Evolutionary conservation across 73 alveolate species (phyloP).

Genomic region (Breviolum minutum): DNA sequence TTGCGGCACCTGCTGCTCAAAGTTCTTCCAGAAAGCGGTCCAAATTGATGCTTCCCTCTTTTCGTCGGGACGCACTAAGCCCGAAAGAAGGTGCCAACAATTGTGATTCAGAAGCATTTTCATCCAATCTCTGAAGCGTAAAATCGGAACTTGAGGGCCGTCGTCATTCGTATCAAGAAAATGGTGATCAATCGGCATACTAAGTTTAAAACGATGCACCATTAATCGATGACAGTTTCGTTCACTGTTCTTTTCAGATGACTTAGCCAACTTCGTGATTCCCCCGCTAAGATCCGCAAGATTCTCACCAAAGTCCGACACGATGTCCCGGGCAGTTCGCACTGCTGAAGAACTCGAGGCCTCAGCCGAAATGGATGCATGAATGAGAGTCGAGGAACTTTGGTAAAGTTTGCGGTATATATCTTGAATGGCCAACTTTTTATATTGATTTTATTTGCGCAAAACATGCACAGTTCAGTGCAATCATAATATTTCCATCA

Average conservation of each 20-base stretch:
- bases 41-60: not conserved
- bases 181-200: not conserved
- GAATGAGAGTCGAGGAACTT: too few relatives aligned
- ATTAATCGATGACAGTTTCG: not conserved
- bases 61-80: not conserved
- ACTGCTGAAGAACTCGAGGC: not conserved
- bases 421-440: too few relatives aligned
- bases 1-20: not conserved
- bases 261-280: not conserved
- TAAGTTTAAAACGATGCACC: not conserved
- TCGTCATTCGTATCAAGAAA: not conserved
- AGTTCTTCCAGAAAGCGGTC: not conserved
- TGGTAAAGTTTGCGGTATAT: too few relatives aligned
- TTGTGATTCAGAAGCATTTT: not conserved
- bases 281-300: not conserved
- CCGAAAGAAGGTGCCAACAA: not conserved
- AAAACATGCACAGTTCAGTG: too few relatives aligned
- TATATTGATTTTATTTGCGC: too few relatives aligned
- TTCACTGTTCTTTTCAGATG: not conserved
- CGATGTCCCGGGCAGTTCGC: not conserved
- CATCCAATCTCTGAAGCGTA: not conserved
- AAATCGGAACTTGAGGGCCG: not conserved
- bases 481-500: too few relatives aligned
- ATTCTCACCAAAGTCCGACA: not conserved
- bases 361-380: not conserved